Percentiles rank a stretch among this genome's conserved stretches.
Evolutionary conservation across 2,329 filamentous ascomycete species (phyloP).

Genomic region (Emericellopsis atlantica): DNA sequence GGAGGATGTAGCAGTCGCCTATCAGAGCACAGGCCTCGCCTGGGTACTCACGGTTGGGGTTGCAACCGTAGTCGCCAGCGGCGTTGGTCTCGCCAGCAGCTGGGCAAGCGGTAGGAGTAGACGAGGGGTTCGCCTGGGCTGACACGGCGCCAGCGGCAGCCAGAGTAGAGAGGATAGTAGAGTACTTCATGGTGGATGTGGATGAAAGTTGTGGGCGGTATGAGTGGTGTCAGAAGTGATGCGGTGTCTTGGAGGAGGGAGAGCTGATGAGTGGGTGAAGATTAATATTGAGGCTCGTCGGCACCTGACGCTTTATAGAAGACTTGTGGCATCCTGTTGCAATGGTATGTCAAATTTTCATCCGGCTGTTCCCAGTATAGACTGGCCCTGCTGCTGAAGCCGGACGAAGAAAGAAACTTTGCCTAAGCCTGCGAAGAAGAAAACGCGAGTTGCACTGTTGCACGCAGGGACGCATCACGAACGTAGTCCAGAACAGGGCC

Average conservation of each 20-base stretch:
- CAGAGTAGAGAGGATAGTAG: neutral
- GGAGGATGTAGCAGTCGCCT: neutral
- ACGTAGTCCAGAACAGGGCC: too few relatives aligned
- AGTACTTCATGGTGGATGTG: neutral
- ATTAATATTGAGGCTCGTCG: neutral
- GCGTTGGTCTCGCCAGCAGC: neutral
- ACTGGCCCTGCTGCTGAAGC: too few relatives aligned
- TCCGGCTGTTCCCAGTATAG: too few relatives aligned
- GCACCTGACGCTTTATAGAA: neutral
- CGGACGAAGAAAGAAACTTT: too few relatives aligned
- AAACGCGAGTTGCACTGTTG: too few relatives aligned
- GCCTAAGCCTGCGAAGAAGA: too few relatives aligned
- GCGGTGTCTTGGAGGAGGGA: neutral
- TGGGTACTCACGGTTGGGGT: neutral
- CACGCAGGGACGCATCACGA: too few relatives aligned
- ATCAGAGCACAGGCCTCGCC: neutral
- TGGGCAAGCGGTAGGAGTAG: neutral
- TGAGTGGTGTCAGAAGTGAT: neutral
- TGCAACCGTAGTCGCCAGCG: neutral
- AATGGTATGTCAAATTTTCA: too few relatives aligned
- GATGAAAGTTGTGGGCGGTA: neutral
- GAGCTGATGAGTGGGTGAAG: neutral
- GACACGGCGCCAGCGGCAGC: neutral
- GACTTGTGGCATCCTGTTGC: neutral
- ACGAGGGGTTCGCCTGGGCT: neutral